These are phyloP conservation scores for Colletotrichum sp. DNA, from an alignment of 2,329 filamentous ascomycete species.

Conservation along the genomic window DNA sequence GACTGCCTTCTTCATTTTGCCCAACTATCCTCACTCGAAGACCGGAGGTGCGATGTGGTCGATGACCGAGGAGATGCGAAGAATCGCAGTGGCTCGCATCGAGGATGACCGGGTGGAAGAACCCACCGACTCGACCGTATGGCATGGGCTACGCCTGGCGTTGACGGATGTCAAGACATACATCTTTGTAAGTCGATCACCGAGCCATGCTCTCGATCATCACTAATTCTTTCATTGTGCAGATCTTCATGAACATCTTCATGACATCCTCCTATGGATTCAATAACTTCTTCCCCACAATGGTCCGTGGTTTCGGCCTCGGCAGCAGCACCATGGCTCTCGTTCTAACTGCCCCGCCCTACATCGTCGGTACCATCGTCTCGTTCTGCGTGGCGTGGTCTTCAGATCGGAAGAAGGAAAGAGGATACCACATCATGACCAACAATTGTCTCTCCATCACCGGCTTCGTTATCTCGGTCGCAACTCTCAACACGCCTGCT, in stretches of 20 bases:
- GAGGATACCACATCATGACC: constrained; percentile 43
- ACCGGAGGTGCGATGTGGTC: constrained; percentile 41
- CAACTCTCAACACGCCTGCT: constrained; percentile 32
- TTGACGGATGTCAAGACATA: constrained; percentile 14
- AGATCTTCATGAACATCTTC: constrained; percentile 33
- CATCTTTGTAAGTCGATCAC: constrained; percentile 2
- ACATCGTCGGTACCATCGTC: constrained; percentile 47
- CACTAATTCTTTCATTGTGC: constrained; percentile 11
- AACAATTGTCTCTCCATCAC: constrained; percentile 42
- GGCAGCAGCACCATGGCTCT: constrained; percentile 41
- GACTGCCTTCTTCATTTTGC: constrained; percentile 37
- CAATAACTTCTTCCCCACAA: constrained; percentile 34
- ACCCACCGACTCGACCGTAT: constrained; percentile 2
- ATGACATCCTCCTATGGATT: constrained; percentile 28
- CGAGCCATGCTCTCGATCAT: constrained; percentile 21
- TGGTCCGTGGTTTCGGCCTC: constrained; percentile 37
- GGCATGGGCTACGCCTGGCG: constrained; percentile 4
- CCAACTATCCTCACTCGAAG: constrained; percentile 42
- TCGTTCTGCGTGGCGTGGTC: constrained; percentile 46
- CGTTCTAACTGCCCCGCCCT: constrained; percentile 52
- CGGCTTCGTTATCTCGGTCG: constrained; percentile 40
- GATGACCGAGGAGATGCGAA: constrained; percentile 34
- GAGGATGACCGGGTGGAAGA: constrained; percentile 37
- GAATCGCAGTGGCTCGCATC: constrained; percentile 33
- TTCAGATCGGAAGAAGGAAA: constrained; percentile 46